phyloP scores from a whole-genome alignment of 257 asterid genomes.

The Prunella vulgaris region DNA sequence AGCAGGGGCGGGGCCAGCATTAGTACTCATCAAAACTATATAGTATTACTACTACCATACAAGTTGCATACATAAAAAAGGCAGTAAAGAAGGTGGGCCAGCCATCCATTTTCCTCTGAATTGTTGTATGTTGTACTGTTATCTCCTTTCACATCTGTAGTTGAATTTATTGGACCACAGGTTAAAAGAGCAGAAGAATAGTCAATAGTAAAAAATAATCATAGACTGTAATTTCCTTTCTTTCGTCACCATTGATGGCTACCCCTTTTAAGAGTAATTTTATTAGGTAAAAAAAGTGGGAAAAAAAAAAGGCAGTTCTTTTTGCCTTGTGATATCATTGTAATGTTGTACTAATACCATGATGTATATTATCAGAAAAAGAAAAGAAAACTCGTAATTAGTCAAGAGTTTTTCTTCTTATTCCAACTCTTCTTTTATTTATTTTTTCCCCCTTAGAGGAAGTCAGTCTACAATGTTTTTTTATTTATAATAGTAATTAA shows the following conservation, averaged over 20 bases:
- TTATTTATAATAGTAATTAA: too few relatives aligned
- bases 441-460: too few relatives aligned
- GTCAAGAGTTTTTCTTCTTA: not conserved
- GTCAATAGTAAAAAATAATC: slow-evolving; percentile 22
- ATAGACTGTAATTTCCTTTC: slow-evolving; percentile 38
- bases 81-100: slow-evolving; percentile 44
- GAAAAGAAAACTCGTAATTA: slow-evolving; percentile 13
- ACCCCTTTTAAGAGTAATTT: slow-evolving; percentile 20
- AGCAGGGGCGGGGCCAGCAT: slow-evolving; percentile 16
- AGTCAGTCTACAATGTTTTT: too few relatives aligned
- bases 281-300: slow-evolving; percentile 27
- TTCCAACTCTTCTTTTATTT: not conserved
- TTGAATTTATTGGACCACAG: slow-evolving; percentile 40
- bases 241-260: slow-evolving; percentile 32
- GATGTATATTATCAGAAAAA: slow-evolving; percentile 20
- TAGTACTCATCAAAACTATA: slow-evolving; percentile 30
- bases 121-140: slow-evolving; percentile 37
- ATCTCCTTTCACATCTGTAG: slow-evolving; percentile 42
- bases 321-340: slow-evolving; percentile 30
- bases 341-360: slow-evolving; percentile 30
- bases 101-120: slow-evolving; percentile 39
- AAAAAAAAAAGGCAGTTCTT: slow-evolving; percentile 12
- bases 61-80: slow-evolving; percentile 46
- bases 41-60: slow-evolving; percentile 37
- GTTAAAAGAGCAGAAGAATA: slow-evolving; percentile 28